Base-by-base conservation (phyloP, 148 eudicot genomes). In the Vaccinium vitisidaea region DNA sequence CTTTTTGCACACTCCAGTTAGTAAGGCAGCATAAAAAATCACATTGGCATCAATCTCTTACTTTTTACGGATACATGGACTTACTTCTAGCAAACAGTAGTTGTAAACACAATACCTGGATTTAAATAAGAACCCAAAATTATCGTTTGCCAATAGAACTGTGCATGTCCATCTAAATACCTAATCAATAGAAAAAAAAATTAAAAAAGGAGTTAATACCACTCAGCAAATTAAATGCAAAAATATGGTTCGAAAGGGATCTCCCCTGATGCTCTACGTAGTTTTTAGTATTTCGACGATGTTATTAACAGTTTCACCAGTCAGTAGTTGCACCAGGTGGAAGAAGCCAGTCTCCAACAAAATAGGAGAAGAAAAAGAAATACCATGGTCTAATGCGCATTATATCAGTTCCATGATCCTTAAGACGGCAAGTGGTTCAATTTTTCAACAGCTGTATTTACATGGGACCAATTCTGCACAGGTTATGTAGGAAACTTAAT, bases 321-420 rank as follows among this genome's bases (percentile, higher is more conserved):
- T 7, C 18, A n/a, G 36, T 67, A 67, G 73, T 27, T 25, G 73
- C 73, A 25, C 73, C 36, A 65, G 25, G 73, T 67, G 73, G 36
- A 67, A 11, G 27, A 67, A 67, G 73, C 36, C 73, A 63, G 30
- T 23, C 69, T 63, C 69, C 69, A 12, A 25, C 6, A 32, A 25
- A 67, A 27, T 67, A 23, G 9, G 73, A 77, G 61, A 84, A 56
- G 25, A 83, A 36, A 36, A 36, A 2, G 65, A 25, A 56, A 80
- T 91, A 97, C 98, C 99, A 95, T 27, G 80, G 93, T 85, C 99
- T 91, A 80, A 95, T 89, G 83, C 99, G 98, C 98, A 94, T 93
- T 63, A 97, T 95, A 89, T 97, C 93, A 86, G 94, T 92, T 88
- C 94, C 93, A 88, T 91, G 96, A 82, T 87, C 92, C 90, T 93